phyloP scores from a whole-genome alignment of 2,329 filamentous ascomycete species.

The Elsinoe arachidis region DNA sequence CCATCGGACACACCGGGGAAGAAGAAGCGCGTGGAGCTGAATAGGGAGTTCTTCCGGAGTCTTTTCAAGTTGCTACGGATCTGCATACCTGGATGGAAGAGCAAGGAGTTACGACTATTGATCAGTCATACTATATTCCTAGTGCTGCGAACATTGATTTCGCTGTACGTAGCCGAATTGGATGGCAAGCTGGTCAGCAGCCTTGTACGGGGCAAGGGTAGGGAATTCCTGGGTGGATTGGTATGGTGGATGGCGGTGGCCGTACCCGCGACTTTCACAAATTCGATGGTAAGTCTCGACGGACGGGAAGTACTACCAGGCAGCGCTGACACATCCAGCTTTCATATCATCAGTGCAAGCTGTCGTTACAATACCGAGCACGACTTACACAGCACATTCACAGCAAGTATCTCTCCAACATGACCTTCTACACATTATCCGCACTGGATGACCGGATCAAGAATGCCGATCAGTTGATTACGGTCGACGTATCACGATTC shows the following conservation, averaged over 20 bases:
- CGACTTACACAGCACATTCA: conserved; percentile 91
- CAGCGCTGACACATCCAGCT: conserved; percentile 46
- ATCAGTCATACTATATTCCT: conserved; percentile 90
- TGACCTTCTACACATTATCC: conserved; percentile 96
- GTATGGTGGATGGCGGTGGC: conserved; percentile 99
- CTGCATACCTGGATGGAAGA: conserved; percentile 82
- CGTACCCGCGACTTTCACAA: conserved; percentile 92
- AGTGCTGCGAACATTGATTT: conserved; percentile 82
- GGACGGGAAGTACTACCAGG: background rate
- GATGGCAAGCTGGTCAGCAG: conserved; percentile 90
- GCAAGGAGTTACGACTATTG: conserved; percentile 76
- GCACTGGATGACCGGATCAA: conserved; percentile 95
- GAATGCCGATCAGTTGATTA: conserved; percentile 95
- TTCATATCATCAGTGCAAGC: conserved; percentile 91
- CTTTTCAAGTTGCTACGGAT: conserved; percentile 72
- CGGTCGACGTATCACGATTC: conserved; percentile 93
- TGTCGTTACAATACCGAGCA: conserved; percentile 86
- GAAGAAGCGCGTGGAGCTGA: conserved; percentile 80
- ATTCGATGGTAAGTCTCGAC: conserved; percentile 71
- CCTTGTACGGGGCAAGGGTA: conserved; percentile 81
- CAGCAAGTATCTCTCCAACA: conserved; percentile 88
- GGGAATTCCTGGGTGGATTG: conserved; percentile 78
- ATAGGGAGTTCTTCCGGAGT: conserved; percentile 75
- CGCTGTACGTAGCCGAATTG: conserved; percentile 90
- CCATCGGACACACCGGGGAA: conserved; percentile 20